phyloP scores from a whole-genome alignment of 805 yeast genomes.

The Saccharomycopsis oosterbeekiorum region DNA sequence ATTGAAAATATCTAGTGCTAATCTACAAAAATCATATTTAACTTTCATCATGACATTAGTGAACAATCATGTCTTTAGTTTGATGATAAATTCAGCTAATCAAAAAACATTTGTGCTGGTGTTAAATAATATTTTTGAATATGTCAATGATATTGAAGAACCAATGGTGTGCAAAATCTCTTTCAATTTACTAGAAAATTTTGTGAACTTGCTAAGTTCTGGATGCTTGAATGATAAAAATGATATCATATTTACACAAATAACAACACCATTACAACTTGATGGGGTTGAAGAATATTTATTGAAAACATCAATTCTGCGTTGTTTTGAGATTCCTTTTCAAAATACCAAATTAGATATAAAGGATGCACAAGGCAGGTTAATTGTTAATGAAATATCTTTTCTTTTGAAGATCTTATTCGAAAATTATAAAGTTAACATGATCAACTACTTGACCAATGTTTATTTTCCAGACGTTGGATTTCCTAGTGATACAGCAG shows the following conservation, averaged over 20 bases:
- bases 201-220: constrained; percentile 54
- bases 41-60: constrained; percentile 59
- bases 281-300: constrained; percentile 67
- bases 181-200: constrained; percentile 54
- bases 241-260: constrained; percentile 39
- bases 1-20: constrained; percentile 17
- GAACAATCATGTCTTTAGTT: constrained; percentile 68
- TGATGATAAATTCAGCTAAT: constrained; percentile 63
- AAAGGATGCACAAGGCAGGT: constrained; percentile 71
- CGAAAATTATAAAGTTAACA: constrained; percentile 35
- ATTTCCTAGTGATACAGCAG: constrained; percentile 48
- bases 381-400: constrained; percentile 66
- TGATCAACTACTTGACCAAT: constrained; percentile 44
- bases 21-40: constrained; percentile 61
- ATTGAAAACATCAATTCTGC: constrained; percentile 54
- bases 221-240: constrained; percentile 55
- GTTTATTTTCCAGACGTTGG: constrained; percentile 41
- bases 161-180: constrained; percentile 59
- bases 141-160: constrained; percentile 54
- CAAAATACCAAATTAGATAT: constrained; percentile 54
- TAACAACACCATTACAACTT: constrained; percentile 37
- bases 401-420: constrained; percentile 56
- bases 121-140: constrained; percentile 53
- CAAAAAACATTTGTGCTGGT: constrained; percentile 48
- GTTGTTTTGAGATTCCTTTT: constrained; percentile 74